Base-by-base conservation (phyloP, 306 rosid species). In the Citrullus mucosospermus region DNA sequence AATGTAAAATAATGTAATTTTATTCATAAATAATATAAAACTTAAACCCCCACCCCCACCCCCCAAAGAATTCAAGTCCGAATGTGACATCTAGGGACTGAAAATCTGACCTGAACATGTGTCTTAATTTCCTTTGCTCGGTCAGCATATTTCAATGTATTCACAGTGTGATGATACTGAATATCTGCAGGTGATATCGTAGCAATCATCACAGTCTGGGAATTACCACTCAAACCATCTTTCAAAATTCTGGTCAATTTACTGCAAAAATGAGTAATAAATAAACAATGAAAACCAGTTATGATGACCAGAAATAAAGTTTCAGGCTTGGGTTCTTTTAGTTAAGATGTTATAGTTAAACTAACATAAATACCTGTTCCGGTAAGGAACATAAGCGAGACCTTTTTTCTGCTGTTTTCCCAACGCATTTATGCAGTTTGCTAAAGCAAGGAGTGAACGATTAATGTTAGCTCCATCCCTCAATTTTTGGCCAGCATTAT, bases 391-490 rank as follows among this genome's bases (percentile, higher is more conserved):
- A 77, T 89, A 89, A 67, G 90, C 90, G 79, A 89, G 92, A 71
- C 92, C 92, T 82, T 85, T 89, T 80, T 87, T 89, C 71, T 87
- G 89, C 34, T 85, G 92, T 79, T 89, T 89, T 77, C 90, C 92
- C 68, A 87, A 69, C 59, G 92, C 90, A 82, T 89, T 89, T 78
- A 89, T 89, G 85, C 92, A 89, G 82, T 87, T 89, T 61, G 90
- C 92, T 56, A 89, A 81, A 62, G 90, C 92, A 80, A 87, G 92
- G 63, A 89, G 92, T 76, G 92, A 89, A 36, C 92, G 90, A 70
- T 89, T 89, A 54, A 89, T 89, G 86, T 89, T 89, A 72, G 92
- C 92, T 54, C 92, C 92, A 80, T 89, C 92, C 76, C 89, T 84
- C 76, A 89, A 77, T 77, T 89, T 87, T 78, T 89, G 89, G 79